phyloP scores from a whole-genome alignment of 371 early-diverging fungal genomes.

The Mortierella polycephala region DNA sequence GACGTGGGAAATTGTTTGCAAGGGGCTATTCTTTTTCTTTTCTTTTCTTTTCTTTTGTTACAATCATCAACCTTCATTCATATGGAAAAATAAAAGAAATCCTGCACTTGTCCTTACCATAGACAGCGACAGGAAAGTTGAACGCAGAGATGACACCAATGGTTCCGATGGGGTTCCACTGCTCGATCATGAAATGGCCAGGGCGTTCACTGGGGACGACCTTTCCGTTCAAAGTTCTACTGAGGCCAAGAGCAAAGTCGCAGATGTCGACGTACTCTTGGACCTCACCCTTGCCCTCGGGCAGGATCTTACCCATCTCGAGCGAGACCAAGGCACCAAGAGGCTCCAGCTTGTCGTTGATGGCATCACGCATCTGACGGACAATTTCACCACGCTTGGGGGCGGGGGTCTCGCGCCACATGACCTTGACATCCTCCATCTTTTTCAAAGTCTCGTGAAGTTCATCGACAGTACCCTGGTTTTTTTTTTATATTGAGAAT shows the following conservation, averaged over 20 bases:
- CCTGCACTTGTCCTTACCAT: slow-evolving; percentile 47
- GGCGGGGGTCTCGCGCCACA: slow-evolving; percentile 87
- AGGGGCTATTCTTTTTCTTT: no score
- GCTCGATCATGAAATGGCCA: slow-evolving; percentile 96
- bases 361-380: slow-evolving; percentile 91
- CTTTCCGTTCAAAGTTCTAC: slow-evolving; percentile 87
- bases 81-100: no score
- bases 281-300: slow-evolving; percentile 97
- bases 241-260: slow-evolving; percentile 93
- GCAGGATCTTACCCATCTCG: slow-evolving; percentile 96
- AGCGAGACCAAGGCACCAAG: slow-evolving; percentile 89
- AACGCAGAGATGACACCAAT: slow-evolving; percentile 97
- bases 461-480: slow-evolving; percentile 63
- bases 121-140: slow-evolving; percentile 83
- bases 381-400: slow-evolving; percentile 95
- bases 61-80: not conserved
- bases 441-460: slow-evolving; percentile 65
- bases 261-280: slow-evolving; percentile 97
- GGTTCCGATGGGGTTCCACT: slow-evolving; percentile 95
- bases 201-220: slow-evolving; percentile 95
- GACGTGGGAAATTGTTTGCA: not conserved
- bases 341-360: slow-evolving; percentile 78
- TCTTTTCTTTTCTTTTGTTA: not conserved
- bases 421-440: slow-evolving; percentile 71
- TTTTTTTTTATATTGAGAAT: not conserved